A percentile compares a stretch with the other conserved stretches of the same genome.
Evolutionary conservation across 2,329 filamentous ascomycete species (phyloP).

Genomic region (Cladosporium colombiae): DNA sequence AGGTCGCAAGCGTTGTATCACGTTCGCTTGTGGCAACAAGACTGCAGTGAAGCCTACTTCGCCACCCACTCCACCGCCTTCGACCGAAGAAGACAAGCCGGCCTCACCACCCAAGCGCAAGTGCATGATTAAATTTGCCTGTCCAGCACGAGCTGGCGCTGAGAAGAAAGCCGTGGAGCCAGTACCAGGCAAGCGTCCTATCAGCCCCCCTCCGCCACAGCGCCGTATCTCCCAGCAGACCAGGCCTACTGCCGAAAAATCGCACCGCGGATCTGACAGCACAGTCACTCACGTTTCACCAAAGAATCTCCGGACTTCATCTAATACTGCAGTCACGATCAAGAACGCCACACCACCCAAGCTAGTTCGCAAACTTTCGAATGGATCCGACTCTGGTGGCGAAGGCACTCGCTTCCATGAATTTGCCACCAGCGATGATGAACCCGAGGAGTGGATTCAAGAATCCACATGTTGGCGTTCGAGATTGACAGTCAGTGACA

Average conservation of each 20-base stretch:
- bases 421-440: conserved; percentile 78
- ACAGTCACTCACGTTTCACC: conserved; percentile 53
- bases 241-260: conserved; percentile 21
- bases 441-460: conserved; percentile 90
- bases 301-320: conserved; percentile 19
- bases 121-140: conserved; percentile 73
- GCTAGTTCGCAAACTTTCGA: conserved; percentile 32
- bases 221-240: conserved; percentile 22
- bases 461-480: conserved; percentile 63
- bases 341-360: conserved; percentile 36
- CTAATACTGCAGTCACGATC: conserved; percentile 28
- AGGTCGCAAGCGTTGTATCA: conserved; percentile 84
- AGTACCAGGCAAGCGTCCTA: conserved; percentile 35
- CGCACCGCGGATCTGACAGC: conserved; percentile 53
- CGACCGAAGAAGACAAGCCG: conserved; percentile 23
- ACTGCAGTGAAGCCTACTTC: conserved; percentile 53
- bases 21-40: conserved; percentile 80
- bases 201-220: conserved; percentile 45
- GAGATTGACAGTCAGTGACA: conserved; percentile 86
- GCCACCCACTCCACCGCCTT: conserved; percentile 17
- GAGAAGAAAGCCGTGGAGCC: conserved; percentile 35
- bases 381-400: conserved; percentile 48
- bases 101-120: conserved; percentile 53
- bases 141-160: conserved; percentile 55
- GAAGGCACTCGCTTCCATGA: conserved; percentile 74